phyloP scores from a whole-genome alignment of 2,329 filamentous ascomycete genomes.

The Diplodia sapinea region DNA sequence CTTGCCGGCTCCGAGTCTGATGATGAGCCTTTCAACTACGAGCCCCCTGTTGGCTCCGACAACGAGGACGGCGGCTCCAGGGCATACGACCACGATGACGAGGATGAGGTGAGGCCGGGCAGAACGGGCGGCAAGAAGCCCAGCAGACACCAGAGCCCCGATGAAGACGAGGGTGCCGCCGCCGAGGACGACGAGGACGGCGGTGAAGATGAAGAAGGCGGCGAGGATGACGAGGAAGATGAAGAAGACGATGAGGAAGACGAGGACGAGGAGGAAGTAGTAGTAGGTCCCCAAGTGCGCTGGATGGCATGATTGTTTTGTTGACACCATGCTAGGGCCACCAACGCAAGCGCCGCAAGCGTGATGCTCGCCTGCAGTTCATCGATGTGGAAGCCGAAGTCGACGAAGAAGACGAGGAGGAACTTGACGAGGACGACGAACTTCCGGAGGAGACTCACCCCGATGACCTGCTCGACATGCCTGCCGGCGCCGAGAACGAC shows the following conservation, averaged over 20 bases:
- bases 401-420: slow-evolving; percentile 90
- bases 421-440: slow-evolving; percentile 79
- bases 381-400: slow-evolving; percentile 98
- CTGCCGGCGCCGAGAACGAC: slow-evolving; percentile 78
- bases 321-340: slow-evolving; percentile 58
- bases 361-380: slow-evolving; percentile 80
- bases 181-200: slow-evolving; percentile 42
- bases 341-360: slow-evolving; percentile 78
- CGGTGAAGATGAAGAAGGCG: slow-evolving; percentile 47
- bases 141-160: slow-evolving; percentile 47
- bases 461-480: slow-evolving; percentile 81
- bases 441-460: slow-evolving; percentile 90
- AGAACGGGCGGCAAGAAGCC: slow-evolving; percentile 30
- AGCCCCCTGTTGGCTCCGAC: slow-evolving; percentile 67
- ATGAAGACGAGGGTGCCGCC: slow-evolving; percentile 41
- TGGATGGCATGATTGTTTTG: slow-evolving; percentile 34
- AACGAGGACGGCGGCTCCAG: slow-evolving; percentile 47
- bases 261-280: slow-evolving; percentile 57
- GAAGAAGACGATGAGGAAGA: slow-evolving; percentile 58
- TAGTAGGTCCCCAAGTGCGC: slow-evolving; percentile 47
- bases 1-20: slow-evolving; percentile 63
- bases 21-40: slow-evolving; percentile 90
- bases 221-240: slow-evolving; percentile 49
- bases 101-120: slow-evolving; percentile 41
- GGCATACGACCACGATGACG: slow-evolving; percentile 54